phyloP scores from a whole-genome alignment of 169 alveolate genomes.

The Cytauxzoon felis region DNA sequence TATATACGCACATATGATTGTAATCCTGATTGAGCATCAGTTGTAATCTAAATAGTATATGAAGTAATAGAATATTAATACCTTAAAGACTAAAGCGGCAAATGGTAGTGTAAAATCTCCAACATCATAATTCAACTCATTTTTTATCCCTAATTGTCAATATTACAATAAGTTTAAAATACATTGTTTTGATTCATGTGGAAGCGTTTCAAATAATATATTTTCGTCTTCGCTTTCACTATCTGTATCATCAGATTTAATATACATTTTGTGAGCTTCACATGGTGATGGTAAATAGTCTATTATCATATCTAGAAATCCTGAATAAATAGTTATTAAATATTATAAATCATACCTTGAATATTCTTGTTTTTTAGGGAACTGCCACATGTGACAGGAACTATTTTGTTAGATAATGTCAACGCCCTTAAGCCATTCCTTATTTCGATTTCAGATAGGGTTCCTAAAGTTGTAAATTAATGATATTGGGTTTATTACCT shows the following conservation, averaged over 20 bases:
- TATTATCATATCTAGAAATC: slow-evolving; percentile 64
- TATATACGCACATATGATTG: slow-evolving; percentile 74
- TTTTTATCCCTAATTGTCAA: background rate
- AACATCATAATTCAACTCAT: slow-evolving; percentile 31
- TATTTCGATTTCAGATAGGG: slow-evolving; percentile 67
- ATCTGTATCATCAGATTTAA: slow-evolving; percentile 1
- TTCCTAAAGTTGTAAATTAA: slow-evolving; percentile 1
- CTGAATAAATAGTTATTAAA: background rate
- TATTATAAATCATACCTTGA: slow-evolving; percentile 19
- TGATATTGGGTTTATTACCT: slow-evolving; percentile 3
- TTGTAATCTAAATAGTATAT: background rate
- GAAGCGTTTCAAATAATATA: background rate
- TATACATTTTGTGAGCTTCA: slow-evolving; percentile 37
- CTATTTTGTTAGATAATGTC: slow-evolving; percentile 66
- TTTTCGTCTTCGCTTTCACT: background rate
- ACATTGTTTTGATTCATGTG: background rate
- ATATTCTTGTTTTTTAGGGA: slow-evolving; percentile 85
- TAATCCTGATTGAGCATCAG: slow-evolving; percentile 68
- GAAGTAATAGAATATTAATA: slow-evolving; percentile 3
- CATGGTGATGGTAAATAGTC: slow-evolving; percentile 87
- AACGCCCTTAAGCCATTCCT: slow-evolving; percentile 72
- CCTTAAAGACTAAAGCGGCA: slow-evolving; percentile 64
- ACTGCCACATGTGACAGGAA: slow-evolving; percentile 86
- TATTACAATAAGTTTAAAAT: no score
- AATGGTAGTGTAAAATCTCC: slow-evolving; percentile 50